Evolutionary conservation across 805 yeast species (phyloP).

Genomic region (Lipomyces mesembrius): DNA sequence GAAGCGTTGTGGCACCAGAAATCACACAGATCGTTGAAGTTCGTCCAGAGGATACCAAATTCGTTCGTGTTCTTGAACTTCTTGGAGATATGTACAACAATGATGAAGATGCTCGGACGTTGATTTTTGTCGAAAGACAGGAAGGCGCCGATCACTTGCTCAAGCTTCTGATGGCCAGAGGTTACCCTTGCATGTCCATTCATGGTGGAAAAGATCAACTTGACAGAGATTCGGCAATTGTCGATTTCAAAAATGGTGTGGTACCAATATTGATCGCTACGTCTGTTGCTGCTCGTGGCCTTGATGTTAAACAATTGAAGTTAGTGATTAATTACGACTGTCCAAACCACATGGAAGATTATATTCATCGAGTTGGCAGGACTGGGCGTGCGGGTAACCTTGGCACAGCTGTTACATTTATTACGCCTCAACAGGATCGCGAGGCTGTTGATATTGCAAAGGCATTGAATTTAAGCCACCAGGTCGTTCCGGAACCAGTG

Average conservation of each 20-base stretch:
- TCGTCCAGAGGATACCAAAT: slow-evolving; percentile 60
- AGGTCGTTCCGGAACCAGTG: slow-evolving; percentile 59
- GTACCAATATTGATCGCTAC: slow-evolving; percentile 78
- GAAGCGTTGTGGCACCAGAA: slow-evolving; percentile 79
- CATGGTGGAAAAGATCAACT: slow-evolving; percentile 93
- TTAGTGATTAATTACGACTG: slow-evolving; percentile 82
- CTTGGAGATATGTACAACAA: slow-evolving; percentile 53
- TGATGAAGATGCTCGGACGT: slow-evolving; percentile 50
- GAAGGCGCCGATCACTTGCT: slow-evolving; percentile 77
- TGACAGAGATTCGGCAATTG: slow-evolving; percentile 76
- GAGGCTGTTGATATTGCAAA: slow-evolving; percentile 70
- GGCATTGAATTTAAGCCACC: slow-evolving; percentile 64
- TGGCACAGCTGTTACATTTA: slow-evolving; percentile 78
- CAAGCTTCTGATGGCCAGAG: slow-evolving; percentile 55
- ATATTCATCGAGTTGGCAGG: slow-evolving; percentile 93
- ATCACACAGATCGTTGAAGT: slow-evolving; percentile 74
- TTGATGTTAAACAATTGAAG: slow-evolving; percentile 85
- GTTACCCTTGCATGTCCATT: slow-evolving; percentile 66
- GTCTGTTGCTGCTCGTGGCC: slow-evolving; percentile 91
- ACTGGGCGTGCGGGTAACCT: slow-evolving; percentile 88
- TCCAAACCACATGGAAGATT: slow-evolving; percentile 90
- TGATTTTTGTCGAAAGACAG: slow-evolving; percentile 88
- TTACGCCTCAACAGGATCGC: slow-evolving; percentile 64
- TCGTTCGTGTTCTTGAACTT: slow-evolving; percentile 57
- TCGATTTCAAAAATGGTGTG: slow-evolving; percentile 66